A percentile compares a stretch with the other conserved stretches of the same genome.
Conservation (phyloP, 176 grass and related monocot genomes). For the Ensete glaucum region DNA sequence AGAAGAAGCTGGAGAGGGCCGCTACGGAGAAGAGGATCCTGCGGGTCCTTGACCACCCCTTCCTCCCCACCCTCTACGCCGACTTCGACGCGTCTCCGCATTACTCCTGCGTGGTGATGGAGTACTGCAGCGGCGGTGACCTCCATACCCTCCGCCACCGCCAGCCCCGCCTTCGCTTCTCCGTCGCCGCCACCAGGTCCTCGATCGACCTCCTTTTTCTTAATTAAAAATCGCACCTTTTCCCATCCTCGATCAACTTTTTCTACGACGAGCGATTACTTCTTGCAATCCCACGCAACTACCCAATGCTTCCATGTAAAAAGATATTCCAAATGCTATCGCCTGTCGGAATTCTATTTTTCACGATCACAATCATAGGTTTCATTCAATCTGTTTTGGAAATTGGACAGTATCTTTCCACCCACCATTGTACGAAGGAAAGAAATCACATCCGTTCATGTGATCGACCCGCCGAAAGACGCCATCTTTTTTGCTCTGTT, state of each 20-base stretch:
- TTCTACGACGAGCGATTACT: not conserved
- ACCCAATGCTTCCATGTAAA: not conserved
- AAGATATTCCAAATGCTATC: not conserved
- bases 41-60: conserved; percentile 79
- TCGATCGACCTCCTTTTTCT: not conserved
- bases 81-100: conserved; percentile 77
- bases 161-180: conserved; percentile 65
- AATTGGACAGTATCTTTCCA: not conserved
- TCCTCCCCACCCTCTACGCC: conserved; percentile 75
- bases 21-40: conserved; percentile 78
- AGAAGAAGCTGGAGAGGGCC: conserved; percentile 80
- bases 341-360: not conserved
- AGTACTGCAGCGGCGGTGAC: conserved; percentile 81
- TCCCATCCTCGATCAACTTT: not conserved
- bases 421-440: not conserved
- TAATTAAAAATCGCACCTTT: not conserved
- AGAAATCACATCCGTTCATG: not conserved
- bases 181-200: conserved; percentile 48
- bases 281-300: not conserved
- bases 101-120: conserved; percentile 88
- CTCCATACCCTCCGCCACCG: conserved; percentile 85
- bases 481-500: not conserved
- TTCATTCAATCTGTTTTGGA: not conserved
- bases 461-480: not conserved
- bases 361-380: not conserved